Evolutionary conservation across 441 rosid genomes (phyloP).

Genomic region (Mallotus japonicus): DNA sequence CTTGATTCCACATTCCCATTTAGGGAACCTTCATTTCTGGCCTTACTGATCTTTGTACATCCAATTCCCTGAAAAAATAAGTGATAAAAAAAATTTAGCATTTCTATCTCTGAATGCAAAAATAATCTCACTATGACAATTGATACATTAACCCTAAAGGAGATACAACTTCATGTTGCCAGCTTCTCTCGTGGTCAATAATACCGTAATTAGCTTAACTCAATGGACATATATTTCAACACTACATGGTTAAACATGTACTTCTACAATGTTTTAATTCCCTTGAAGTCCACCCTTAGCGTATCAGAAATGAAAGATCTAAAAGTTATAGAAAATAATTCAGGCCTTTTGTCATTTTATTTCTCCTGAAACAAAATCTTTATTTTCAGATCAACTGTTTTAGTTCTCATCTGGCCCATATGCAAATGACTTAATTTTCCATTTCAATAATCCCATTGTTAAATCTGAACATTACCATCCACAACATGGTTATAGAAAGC

Average conservation of each 20-base stretch:
- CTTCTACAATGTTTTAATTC: not conserved
- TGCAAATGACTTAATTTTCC: not conserved
- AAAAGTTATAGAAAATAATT: not conserved
- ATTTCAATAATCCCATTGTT: not conserved
- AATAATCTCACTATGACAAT: constrained; percentile 8
- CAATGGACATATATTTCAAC: too few species aligned
- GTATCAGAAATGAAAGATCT: not conserved
- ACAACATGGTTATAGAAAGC: not conserved
- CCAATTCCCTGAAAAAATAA: constrained; percentile 72
- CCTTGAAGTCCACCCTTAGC: constrained; percentile 3
- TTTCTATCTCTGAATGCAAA: constrained; percentile 5
- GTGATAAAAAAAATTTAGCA: not conserved
- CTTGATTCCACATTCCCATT: constrained; percentile 76
- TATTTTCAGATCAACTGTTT: not conserved
- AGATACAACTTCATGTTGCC: constrained; percentile 6
- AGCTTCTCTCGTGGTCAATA: constrained; percentile 11
- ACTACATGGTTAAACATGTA: not conserved
- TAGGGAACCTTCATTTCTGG: constrained; percentile 59
- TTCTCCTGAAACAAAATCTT: not conserved
- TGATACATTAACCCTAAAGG: constrained; percentile 1
- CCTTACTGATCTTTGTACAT: constrained; percentile 86
- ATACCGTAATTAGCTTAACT: not conserved
- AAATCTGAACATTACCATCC: constrained; percentile 9
- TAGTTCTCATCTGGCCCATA: not conserved
- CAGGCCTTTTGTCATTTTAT: constrained; percentile 5